These are phyloP conservation scores for Lactuca saligna DNA, from an alignment of 129 eudicot genomes.

Conservation along the genomic window DNA sequence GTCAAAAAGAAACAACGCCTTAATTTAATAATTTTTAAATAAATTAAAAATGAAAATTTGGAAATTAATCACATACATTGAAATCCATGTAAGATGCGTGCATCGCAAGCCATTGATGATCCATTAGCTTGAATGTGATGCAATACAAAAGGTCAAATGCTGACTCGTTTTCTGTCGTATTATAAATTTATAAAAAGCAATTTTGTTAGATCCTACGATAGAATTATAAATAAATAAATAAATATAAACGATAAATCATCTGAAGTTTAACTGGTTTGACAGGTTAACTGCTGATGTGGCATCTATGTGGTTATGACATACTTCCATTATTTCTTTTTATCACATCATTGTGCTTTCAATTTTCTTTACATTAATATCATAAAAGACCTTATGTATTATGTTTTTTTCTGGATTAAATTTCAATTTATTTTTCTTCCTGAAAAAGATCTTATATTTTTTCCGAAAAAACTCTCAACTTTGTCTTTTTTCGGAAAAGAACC, in stretches of 20 bases:
- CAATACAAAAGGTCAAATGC: constrained; percentile 96
- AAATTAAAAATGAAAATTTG: background rate
- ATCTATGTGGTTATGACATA: background rate
- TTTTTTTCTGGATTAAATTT: too few species aligned
- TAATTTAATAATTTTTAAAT: too few species aligned
- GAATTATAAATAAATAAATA: background rate
- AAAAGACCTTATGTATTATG: too few species aligned
- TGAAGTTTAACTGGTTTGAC: too few species aligned
- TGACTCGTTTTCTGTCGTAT: constrained; percentile 72
- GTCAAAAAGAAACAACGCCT: background rate
- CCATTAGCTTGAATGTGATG: constrained; percentile 94
- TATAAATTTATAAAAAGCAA: background rate
- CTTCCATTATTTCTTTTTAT: background rate
- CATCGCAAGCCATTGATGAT: constrained; percentile 92
- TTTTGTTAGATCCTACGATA: background rate
- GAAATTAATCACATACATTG: constrained; percentile 57
- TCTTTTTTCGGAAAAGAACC: too few species aligned
- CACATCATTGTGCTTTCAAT: background rate
- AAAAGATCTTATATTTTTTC: too few species aligned
- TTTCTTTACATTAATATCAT: too few species aligned
- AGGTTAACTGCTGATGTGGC: too few species aligned
- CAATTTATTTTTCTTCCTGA: too few species aligned
- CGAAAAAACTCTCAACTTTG: too few species aligned
- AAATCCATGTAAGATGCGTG: constrained; percentile 99
- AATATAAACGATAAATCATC: too few species aligned